Evolutionary conservation across 1,284 basidiomycete species (phyloP).

Genomic region (Agroathelia rolfsii): DNA sequence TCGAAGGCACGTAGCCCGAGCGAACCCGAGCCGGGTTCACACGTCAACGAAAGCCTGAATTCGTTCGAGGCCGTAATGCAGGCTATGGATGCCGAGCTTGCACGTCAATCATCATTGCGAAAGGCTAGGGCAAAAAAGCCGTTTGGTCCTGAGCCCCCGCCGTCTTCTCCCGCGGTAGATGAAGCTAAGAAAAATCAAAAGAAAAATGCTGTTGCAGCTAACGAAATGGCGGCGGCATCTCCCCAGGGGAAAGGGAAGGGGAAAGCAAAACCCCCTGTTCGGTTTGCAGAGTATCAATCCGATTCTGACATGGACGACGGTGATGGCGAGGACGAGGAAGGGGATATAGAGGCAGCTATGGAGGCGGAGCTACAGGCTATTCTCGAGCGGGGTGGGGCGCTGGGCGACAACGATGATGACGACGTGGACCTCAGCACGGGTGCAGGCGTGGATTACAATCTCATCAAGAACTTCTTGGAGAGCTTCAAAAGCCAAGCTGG

Average conservation of each 20-base stretch:
- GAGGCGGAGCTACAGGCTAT: slow-evolving; percentile 71
- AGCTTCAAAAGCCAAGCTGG: slow-evolving; percentile 88
- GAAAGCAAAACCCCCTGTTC: slow-evolving; percentile 21
- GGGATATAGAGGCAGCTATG: slow-evolving; percentile 73
- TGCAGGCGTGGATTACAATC: slow-evolving; percentile 63
- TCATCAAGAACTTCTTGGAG: slow-evolving; percentile 93
- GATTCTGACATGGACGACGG: too few species aligned
- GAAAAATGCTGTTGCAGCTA: slow-evolving; percentile 8
- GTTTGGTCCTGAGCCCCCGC: too few species aligned
- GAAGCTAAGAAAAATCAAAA: slow-evolving; percentile 15
- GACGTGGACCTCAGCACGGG: slow-evolving; percentile 41
- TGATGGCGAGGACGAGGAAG: slow-evolving; percentile 37
- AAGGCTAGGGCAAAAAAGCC: too few species aligned
- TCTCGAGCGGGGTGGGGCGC: slow-evolving; percentile 39
- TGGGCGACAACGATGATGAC: slow-evolving; percentile 33
- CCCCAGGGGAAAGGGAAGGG: slow-evolving; percentile 13
- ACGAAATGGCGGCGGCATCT: slow-evolving; percentile 8
- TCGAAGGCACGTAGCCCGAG: slow-evolving; percentile 11
- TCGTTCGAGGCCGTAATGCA: slow-evolving; percentile 93
- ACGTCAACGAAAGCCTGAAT: slow-evolving; percentile 62
- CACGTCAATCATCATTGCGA: too few species aligned
- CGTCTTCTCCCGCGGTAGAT: too few species aligned
- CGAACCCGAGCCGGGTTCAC: slow-evolving; percentile 26
- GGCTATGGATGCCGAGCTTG: slow-evolving; percentile 83
- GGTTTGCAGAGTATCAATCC: too few species aligned